Evolutionary conservation across 176 grass and related monocot species (phyloP).

Genomic region (Carex parvula): DNA sequence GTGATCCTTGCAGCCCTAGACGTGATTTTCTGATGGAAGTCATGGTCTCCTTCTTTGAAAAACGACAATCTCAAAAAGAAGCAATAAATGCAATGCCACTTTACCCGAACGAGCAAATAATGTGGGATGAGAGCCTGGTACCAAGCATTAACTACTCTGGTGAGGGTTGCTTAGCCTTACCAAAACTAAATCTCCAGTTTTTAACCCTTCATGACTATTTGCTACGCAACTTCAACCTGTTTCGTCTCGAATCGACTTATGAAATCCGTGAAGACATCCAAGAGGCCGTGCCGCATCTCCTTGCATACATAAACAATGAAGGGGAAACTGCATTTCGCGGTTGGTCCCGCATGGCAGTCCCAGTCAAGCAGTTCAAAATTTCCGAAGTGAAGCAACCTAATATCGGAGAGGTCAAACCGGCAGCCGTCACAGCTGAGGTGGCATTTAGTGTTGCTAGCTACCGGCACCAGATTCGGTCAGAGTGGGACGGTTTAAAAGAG

Average conservation of each 20-base stretch:
- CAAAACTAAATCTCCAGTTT: slow-evolving; percentile 98
- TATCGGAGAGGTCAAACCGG: slow-evolving; percentile 94
- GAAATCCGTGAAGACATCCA: slow-evolving; percentile 99
- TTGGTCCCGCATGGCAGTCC: slow-evolving; percentile 99
- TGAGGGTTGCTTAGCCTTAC: slow-evolving; percentile 96
- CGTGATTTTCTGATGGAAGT: slow-evolving; percentile 93
- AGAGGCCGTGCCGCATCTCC: slow-evolving; percentile 92
- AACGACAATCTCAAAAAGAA: slow-evolving; percentile 94
- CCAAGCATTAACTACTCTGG: slow-evolving; percentile 99
- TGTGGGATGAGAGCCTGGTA: slow-evolving; percentile 99
- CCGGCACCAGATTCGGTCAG: slow-evolving; percentile 78
- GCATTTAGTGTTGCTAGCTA: slow-evolving; percentile 83
- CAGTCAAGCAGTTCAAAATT: slow-evolving; percentile 84
- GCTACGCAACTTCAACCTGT: slow-evolving; percentile 95
- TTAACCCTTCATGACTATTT: slow-evolving; percentile 97
- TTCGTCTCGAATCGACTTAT: slow-evolving; percentile 97
- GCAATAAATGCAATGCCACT: slow-evolving; percentile 95
- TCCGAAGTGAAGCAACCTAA: slow-evolving; percentile 88
- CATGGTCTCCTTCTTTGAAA: slow-evolving; percentile 87
- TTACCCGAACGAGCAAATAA: slow-evolving; percentile 99
- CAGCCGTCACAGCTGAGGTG: slow-evolving; percentile 79
- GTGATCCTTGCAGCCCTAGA: slow-evolving; percentile 65
- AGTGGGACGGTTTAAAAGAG: slow-evolving; percentile 91
- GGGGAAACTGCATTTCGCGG: slow-evolving; percentile 92
- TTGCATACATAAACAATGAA: slow-evolving; percentile 93